A percentile compares a stretch with the other conserved stretches of the same genome.
phyloP scores from a whole-genome alignment of 2,329 filamentous ascomycete species.

The Fusarium sororula region DNA sequence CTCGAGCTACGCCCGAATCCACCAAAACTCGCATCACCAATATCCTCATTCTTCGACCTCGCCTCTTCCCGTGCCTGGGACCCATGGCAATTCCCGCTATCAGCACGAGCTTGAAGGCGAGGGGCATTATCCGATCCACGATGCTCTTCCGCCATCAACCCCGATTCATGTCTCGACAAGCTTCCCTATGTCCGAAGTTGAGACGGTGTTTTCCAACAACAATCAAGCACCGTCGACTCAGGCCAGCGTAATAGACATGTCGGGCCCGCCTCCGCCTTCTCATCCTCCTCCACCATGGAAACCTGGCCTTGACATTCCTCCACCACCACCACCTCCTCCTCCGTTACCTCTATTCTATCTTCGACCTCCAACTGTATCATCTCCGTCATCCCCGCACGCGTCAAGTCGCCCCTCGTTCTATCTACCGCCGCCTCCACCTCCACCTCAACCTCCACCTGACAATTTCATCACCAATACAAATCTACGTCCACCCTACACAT shows the following conservation, averaged over 20 bases:
- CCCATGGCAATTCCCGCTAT: constrained; percentile 16
- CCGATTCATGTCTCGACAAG: constrained; percentile 23
- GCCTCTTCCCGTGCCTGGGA: constrained; percentile 26
- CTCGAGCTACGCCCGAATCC: constrained; percentile 18
- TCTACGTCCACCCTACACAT: constrained; percentile 11
- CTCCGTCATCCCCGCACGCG: constrained; percentile 1
- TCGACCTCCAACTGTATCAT: constrained; percentile 9
- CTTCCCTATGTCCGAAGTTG: constrained; percentile 42
- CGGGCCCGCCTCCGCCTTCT: constrained; percentile 33
- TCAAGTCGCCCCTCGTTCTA: not conserved
- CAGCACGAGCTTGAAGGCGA: constrained; percentile 12
- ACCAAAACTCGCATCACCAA: constrained; percentile 13
- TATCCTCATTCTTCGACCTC: constrained; percentile 9
- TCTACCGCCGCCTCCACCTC: constrained; percentile 18
- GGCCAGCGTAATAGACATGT: constrained; percentile 38
- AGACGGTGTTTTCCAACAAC: constrained; percentile 41
- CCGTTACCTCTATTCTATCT: not conserved
- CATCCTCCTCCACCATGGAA: constrained; percentile 19
- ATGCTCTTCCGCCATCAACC: constrained; percentile 24
- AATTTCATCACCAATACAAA: constrained; percentile 13
- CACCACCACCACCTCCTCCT: not conserved
- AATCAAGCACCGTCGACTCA: constrained; percentile 43
- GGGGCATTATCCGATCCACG: constrained; percentile 12
- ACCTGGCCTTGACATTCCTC: not conserved
- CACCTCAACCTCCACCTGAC: constrained; percentile 19